A percentile compares a stretch with the other conserved stretches of the same genome.
Evolutionary conservation across 2,329 filamentous ascomycete genomes (phyloP).

Genomic region (Fusarium buxicola): DNA sequence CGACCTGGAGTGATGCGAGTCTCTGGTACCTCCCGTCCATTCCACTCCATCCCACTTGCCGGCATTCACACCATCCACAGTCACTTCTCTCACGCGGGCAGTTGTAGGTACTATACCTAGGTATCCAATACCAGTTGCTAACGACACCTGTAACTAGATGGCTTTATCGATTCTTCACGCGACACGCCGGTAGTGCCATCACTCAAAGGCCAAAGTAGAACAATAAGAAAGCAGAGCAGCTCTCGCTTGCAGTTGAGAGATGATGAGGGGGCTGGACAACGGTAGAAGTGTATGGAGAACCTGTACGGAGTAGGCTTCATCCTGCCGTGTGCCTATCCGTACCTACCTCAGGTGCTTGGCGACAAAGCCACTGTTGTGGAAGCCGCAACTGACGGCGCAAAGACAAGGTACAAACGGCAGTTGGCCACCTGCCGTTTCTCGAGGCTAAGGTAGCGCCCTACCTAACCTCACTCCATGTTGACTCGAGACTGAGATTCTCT

Average conservation of each 20-base stretch:
- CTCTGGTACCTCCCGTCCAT: too few relatives aligned
- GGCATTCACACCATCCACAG: constrained; percentile 14
- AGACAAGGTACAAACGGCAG: constrained; percentile 10
- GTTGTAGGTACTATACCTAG: not conserved
- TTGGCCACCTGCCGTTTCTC: not conserved
- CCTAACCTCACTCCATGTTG: not conserved
- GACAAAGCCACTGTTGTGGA: constrained; percentile 4
- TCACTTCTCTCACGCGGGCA: not conserved
- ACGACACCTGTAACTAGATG: not conserved
- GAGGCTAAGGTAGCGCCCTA: not conserved
- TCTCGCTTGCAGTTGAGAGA: not conserved
- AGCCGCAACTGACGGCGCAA: constrained; percentile 13
- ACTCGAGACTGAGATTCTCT: not conserved
- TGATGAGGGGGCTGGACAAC: not conserved
- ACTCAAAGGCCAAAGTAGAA: not conserved
- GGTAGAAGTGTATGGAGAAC: not conserved
- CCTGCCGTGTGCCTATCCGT: not conserved
- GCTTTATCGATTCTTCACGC: not conserved
- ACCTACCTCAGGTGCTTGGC: not conserved
- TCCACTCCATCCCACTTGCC: constrained; percentile 31
- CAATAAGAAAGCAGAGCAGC: not conserved
- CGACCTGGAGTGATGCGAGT: too few relatives aligned
- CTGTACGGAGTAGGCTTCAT: too few relatives aligned
- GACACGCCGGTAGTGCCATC: not conserved
- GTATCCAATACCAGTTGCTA: too few relatives aligned